A percentile compares a stretch with the other conserved stretches of the same genome.
Conservation (phyloP, 73 alveolate species). For the Diophrys sp. region DNA sequence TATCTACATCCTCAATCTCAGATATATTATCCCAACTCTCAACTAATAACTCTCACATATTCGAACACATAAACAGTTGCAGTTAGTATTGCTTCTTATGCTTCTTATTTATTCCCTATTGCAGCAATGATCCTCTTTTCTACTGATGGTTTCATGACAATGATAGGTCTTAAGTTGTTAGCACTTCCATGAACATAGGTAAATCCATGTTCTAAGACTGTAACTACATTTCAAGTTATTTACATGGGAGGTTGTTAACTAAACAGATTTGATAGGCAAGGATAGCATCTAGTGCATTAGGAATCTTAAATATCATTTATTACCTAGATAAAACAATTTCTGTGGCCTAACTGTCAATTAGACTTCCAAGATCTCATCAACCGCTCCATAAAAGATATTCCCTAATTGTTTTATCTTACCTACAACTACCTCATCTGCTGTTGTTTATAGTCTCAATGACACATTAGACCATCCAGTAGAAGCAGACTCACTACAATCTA, state of each 20-base stretch:
- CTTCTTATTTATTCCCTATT: not conserved
- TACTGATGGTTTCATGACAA: conserved; percentile 21
- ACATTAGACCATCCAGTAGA: too few species aligned
- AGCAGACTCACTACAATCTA: too few species aligned
- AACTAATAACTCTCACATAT: conserved; percentile 44
- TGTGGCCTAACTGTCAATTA: too few species aligned
- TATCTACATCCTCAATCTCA: conserved; percentile 27
- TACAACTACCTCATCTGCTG: too few species aligned
- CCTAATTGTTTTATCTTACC: too few species aligned
- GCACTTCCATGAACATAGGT: conserved; percentile 54
- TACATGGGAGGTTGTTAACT: not conserved
- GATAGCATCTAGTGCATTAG: not conserved
- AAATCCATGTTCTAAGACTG: conserved; percentile 26
- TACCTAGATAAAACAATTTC: too few species aligned
- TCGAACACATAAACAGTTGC: conserved; percentile 37
- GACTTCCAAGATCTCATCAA: too few species aligned
- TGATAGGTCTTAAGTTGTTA: conserved; percentile 27
- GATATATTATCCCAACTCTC: conserved; percentile 62
- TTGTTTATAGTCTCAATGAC: too few species aligned
- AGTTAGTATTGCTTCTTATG: conserved; percentile 8
- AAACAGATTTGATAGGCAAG: not conserved
- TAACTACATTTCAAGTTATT: not conserved
- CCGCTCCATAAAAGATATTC: too few species aligned
- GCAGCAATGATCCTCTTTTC: not conserved
- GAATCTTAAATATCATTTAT: too few species aligned